phyloP scores from a whole-genome alignment of 2,329 filamentous ascomycete species.

The Aspergillus sp. region DNA sequence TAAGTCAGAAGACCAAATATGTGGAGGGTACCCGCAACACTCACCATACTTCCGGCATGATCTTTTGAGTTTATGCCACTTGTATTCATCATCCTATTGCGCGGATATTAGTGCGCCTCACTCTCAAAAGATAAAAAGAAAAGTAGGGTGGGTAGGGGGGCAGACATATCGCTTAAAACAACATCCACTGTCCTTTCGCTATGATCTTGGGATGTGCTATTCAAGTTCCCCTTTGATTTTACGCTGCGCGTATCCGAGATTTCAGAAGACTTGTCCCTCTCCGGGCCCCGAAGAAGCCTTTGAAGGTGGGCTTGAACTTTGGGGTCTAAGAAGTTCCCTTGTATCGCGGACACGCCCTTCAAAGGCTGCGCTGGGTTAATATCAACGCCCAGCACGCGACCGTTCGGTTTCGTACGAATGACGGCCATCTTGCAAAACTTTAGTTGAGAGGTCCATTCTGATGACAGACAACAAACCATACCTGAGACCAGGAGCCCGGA shows the following conservation, averaged over 20 bases:
- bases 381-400: constrained; percentile 86
- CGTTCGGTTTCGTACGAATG: constrained; percentile 71
- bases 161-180: constrained; percentile 98
- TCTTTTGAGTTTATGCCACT: constrained; percentile 84
- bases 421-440: constrained; percentile 66
- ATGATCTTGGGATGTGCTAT: background rate
- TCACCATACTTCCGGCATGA: constrained; percentile 91
- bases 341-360: constrained; percentile 86
- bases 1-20: constrained; percentile 5
- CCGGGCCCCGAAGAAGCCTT: constrained; percentile 68
- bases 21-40: constrained; percentile 28
- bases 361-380: constrained; percentile 91
- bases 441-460: constrained; percentile 6
- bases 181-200: constrained; percentile 72
- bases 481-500: constrained; percentile 62
- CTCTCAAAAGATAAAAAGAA: constrained; percentile 56
- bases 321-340: constrained; percentile 84
- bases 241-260: background rate
- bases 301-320: constrained; percentile 74
- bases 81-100: constrained; percentile 99
- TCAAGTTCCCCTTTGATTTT: background rate
- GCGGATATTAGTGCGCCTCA: constrained; percentile 85
- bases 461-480: constrained; percentile 21
- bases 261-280: constrained; percentile 49
- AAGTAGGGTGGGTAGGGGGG: constrained; percentile 66